Evolutionary conservation across 2,329 filamentous ascomycete species (phyloP).

Genomic region (Hawksworthiomyces lignivorus): DNA sequence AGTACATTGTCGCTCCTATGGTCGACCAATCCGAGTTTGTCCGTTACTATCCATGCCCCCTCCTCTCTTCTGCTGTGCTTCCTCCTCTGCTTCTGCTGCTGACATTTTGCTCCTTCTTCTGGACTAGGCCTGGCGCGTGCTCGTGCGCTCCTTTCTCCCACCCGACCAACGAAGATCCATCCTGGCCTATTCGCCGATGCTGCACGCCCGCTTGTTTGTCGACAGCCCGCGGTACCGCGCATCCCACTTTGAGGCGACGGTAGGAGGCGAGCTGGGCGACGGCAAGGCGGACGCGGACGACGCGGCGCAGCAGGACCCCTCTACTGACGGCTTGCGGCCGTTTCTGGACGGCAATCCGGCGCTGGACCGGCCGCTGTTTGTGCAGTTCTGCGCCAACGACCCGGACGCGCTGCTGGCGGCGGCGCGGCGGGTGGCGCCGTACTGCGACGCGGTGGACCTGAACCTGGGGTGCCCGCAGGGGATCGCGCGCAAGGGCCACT

Average conservation of each 20-base stretch:
- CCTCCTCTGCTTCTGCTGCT: background rate
- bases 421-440: constrained; percentile 69
- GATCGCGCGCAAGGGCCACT: constrained; percentile 83
- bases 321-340: constrained; percentile 28
- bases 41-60: constrained; percentile 27
- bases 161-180: constrained; percentile 55
- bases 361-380: constrained; percentile 82
- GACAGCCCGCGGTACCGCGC: constrained; percentile 70
- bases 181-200: constrained; percentile 91
- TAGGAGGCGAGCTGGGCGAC: constrained; percentile 26
- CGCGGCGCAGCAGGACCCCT: constrained; percentile 22
- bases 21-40: constrained; percentile 98
- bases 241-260: constrained; percentile 70
- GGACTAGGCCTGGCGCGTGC: constrained; percentile 82
- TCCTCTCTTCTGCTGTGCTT: background rate
- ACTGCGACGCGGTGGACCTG: constrained; percentile 91
- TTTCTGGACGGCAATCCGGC: constrained; percentile 75
- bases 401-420: constrained; percentile 72
- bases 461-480: constrained; percentile 96
- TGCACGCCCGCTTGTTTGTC: constrained; percentile 82
- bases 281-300: constrained; percentile 21
- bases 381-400: constrained; percentile 93
- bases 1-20: constrained; percentile 90
- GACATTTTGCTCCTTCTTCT: background rate
- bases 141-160: constrained; percentile 85